phyloP scores from a whole-genome alignment of 176 grass and related monocot species.

The Oryza glaberrima region DNA sequence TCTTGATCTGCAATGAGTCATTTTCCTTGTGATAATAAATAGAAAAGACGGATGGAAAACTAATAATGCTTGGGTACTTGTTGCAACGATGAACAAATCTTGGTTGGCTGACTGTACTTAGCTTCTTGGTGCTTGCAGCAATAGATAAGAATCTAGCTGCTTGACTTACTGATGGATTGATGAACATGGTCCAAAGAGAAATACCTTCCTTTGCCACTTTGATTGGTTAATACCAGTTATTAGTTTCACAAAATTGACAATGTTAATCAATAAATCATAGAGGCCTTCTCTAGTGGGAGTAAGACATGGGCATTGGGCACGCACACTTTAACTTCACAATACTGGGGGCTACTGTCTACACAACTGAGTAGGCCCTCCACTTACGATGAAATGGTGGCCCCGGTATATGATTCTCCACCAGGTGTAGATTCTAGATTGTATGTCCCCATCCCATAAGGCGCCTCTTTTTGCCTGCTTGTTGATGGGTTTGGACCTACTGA shows the following conservation, averaged over 20 bases:
- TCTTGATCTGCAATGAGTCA: not conserved
- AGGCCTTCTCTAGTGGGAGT: not conserved
- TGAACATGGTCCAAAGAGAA: slow-evolving; percentile 6
- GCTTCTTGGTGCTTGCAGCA: not conserved
- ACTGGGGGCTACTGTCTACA: not conserved
- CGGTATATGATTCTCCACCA: slow-evolving; percentile 14
- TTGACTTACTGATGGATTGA: not conserved
- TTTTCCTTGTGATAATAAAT: not conserved
- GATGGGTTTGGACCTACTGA: not conserved
- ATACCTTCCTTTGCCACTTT: too few species aligned
- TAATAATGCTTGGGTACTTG: not conserved
- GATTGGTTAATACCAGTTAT: too few species aligned
- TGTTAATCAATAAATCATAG: slow-evolving; percentile 9
- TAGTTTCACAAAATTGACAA: not conserved
- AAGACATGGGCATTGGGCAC: not conserved
- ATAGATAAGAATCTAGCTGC: slow-evolving; percentile 15
- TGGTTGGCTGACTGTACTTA: not conserved
- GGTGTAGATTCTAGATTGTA: not conserved
- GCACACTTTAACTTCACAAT: not conserved
- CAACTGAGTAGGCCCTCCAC: not conserved
- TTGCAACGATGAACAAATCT: not conserved
- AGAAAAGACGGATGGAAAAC: not conserved
- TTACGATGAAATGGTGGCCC: slow-evolving; percentile 20
- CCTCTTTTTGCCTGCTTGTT: not conserved
- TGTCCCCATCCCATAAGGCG: slow-evolving; percentile 1